Percentiles rank a stretch among this genome's conserved stretches.
Evolutionary conservation across 73 alveolate species (phyloP).

Genomic region (Stentor coeruleus): DNA sequence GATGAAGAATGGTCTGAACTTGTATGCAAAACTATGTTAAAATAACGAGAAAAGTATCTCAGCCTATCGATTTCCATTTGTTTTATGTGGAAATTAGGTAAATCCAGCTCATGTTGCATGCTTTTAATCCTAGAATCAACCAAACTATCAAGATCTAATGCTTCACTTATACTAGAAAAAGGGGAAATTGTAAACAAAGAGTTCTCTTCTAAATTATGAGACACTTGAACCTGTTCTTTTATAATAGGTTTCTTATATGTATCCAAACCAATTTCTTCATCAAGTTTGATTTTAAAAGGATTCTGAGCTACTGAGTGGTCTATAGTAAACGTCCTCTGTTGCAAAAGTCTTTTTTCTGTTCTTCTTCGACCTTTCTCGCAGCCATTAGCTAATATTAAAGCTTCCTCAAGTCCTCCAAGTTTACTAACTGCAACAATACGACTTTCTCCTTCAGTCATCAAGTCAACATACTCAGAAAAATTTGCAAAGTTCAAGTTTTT

Average conservation of each 20-base stretch:
- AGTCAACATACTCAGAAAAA: background rate
- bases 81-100: background rate
- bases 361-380: constrained; percentile 50
- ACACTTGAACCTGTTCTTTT: background rate
- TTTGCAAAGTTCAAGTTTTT: background rate
- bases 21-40: background rate
- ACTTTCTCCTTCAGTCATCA: constrained; percentile 20
- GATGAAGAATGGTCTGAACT: background rate
- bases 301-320: background rate
- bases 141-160: background rate
- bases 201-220: background rate
- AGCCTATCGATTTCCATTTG: background rate
- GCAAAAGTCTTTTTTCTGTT: constrained; percentile 12
- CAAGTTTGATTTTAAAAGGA: constrained; percentile 9
- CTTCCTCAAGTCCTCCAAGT: constrained; percentile 12
- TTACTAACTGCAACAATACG: background rate
- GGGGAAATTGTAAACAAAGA: background rate
- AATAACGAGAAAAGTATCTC: background rate
- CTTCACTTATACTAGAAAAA: background rate
- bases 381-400: constrained; percentile 19
- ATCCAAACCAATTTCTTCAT: background rate
- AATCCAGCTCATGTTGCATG: background rate
- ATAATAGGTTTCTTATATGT: background rate
- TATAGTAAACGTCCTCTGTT: background rate
- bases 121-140: background rate